A percentile compares a stretch with the other conserved stretches of the same genome.
Evolutionary conservation across 2,329 filamentous ascomycete genomes (phyloP).

Genomic region (Botryotinia calthae): DNA sequence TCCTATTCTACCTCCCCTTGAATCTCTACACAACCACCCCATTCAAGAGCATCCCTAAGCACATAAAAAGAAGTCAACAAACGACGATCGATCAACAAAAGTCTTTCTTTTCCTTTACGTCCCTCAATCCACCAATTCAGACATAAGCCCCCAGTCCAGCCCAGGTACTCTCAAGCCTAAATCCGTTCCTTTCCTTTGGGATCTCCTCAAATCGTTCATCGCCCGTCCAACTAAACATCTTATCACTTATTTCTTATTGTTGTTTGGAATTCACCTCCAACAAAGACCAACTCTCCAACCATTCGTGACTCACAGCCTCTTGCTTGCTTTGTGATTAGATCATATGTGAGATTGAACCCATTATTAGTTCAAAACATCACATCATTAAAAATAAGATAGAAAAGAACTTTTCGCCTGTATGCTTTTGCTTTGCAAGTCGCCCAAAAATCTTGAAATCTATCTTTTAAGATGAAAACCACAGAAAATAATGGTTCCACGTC

Average conservation of each 20-base stretch:
- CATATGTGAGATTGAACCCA: conserved; percentile 19
- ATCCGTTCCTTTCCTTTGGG: background rate
- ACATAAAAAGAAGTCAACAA: background rate
- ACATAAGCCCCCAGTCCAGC: background rate
- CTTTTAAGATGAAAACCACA: conserved; percentile 21
- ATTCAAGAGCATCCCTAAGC: background rate
- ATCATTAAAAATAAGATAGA: conserved; percentile 21
- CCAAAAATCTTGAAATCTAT: conserved; percentile 16
- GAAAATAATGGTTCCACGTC: conserved; percentile 27
- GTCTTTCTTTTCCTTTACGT: conserved; percentile 15
- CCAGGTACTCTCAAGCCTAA: background rate
- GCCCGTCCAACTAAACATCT: conserved; percentile 9
- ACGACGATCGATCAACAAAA: background rate
- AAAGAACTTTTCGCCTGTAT: conserved; percentile 8
- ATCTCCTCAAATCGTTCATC: background rate
- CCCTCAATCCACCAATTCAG: conserved; percentile 31
- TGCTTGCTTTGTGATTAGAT: conserved; percentile 29
- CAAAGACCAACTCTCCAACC: conserved; percentile 30
- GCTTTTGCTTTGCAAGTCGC: conserved; percentile 6
- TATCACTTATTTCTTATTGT: conserved; percentile 24
- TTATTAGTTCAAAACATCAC: conserved; percentile 20
- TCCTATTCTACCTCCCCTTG: background rate
- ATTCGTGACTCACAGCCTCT: conserved; percentile 22
- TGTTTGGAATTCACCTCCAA: conserved; percentile 34
- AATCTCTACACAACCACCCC: conserved; percentile 30